These are phyloP conservation scores for Cryptosporidium viatorum DNA, from an alignment of 169 alveolate species.

Conservation along the genomic window DNA sequence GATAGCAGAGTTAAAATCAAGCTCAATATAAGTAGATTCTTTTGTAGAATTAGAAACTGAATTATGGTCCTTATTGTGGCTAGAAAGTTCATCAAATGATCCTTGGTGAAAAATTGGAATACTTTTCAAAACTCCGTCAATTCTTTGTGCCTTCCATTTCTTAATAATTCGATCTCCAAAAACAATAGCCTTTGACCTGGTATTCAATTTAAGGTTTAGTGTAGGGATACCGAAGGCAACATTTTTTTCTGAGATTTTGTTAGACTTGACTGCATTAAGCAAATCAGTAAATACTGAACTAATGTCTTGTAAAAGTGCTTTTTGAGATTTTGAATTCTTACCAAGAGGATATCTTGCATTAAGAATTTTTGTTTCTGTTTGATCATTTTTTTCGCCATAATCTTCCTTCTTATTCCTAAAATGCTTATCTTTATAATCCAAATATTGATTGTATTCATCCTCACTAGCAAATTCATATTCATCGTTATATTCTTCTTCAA, in stretches of 20 bases:
- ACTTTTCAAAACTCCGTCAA: slow-evolving; percentile 36
- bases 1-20: slow-evolving; percentile 47
- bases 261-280: slow-evolving; percentile 31
- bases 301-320: slow-evolving; percentile 36
- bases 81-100: slow-evolving; percentile 18
- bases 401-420: slow-evolving; percentile 11
- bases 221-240: slow-evolving; percentile 13
- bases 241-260: slow-evolving; percentile 21
- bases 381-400: background rate
- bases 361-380: background rate
- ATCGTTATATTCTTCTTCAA: slow-evolving; percentile 38
- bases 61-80: too few species aligned
- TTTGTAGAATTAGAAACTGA: background rate
- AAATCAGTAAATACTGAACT: slow-evolving; percentile 59
- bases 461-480: slow-evolving; percentile 43
- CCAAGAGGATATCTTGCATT: slow-evolving; percentile 53
- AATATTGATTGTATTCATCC: slow-evolving; percentile 45
- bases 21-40: slow-evolving; percentile 36
- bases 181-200: slow-evolving; percentile 29
- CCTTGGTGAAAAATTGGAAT: slow-evolving; percentile 33
- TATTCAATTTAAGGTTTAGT: slow-evolving; percentile 15
- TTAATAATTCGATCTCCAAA: slow-evolving; percentile 49
- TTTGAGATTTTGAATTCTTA: background rate
- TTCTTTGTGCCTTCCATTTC: slow-evolving; percentile 48
- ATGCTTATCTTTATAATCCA: slow-evolving; percentile 18